These are phyloP conservation scores for Cyclocybe cylindracea DNA, from an alignment of 768 basidiomycete genomes.

Conservation along the genomic window DNA sequence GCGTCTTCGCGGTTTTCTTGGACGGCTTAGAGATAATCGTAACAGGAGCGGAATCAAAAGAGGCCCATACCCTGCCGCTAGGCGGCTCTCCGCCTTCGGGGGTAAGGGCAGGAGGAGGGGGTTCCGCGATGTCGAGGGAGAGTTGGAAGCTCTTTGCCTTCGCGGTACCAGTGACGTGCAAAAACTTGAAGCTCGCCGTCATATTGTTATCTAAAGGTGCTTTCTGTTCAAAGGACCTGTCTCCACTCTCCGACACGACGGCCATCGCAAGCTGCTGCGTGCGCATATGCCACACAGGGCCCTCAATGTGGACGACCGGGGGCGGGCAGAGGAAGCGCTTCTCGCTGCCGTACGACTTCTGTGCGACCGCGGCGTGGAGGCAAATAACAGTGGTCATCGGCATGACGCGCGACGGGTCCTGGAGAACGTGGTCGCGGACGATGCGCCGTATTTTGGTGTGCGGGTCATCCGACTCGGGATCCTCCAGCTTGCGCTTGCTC, in stretches of 20 bases:
- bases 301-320: conserved; percentile 90
- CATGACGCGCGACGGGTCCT: conserved; percentile 73
- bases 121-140: conserved; percentile 82
- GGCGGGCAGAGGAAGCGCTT: conserved; percentile 94
- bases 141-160: conserved; percentile 91
- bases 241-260: conserved; percentile 81
- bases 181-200: conserved; percentile 88
- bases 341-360: conserved; percentile 96
- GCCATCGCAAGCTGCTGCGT: conserved; percentile 83
- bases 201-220: conserved; percentile 81
- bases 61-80: conserved; percentile 80
- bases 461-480: conserved; percentile 59
- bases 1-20: conserved; percentile 95
- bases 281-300: conserved; percentile 83
- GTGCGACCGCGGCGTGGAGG: conserved; percentile 89
- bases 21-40: conserved; percentile 97
- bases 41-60: conserved; percentile 90
- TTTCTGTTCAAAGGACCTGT: conserved; percentile 84
- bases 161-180: conserved; percentile 86
- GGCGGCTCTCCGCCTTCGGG: conserved; percentile 46
- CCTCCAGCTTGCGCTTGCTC: conserved; percentile 78
- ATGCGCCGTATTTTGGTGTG: conserved; percentile 84
- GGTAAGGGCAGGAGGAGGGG: conserved; percentile 51
- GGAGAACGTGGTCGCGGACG: conserved; percentile 78
- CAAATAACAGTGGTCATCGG: conserved; percentile 92